A percentile compares a stretch with the other conserved stretches of the same genome.
Conservation (phyloP, 2,329 filamentous ascomycete species). For the Cladosporium sphaerospermum region DNA sequence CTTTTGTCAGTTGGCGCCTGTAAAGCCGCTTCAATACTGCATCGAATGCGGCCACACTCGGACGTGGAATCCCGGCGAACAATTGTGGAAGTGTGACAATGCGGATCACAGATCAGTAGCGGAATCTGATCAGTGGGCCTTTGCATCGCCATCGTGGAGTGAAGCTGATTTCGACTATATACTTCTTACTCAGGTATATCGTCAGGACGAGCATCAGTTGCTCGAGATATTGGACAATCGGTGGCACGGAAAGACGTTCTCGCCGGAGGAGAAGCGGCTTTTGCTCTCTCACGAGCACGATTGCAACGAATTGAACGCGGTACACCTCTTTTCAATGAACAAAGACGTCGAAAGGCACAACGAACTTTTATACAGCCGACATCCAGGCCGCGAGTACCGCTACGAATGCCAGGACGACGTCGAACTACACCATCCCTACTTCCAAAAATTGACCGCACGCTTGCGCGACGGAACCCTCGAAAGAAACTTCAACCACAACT, state of each 20-base stretch:
- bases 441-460: too few species aligned
- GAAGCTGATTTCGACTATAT: slow-evolving; percentile 49
- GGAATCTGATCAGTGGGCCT: slow-evolving; percentile 44
- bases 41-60: slow-evolving; percentile 16
- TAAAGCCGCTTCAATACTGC: slow-evolving; percentile 51
- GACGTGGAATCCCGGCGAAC: background rate
- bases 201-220: background rate
- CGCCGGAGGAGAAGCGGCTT: background rate
- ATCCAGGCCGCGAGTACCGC: background rate
- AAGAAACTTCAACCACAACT: slow-evolving; percentile 35
- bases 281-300: background rate
- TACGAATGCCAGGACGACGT: slow-evolving; percentile 17
- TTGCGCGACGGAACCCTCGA: background rate
- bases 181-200: slow-evolving; percentile 44
- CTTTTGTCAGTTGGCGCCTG: slow-evolving; percentile 55
- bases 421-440: background rate
- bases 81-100: background rate
- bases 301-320: background rate
- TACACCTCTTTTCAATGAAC: background rate
- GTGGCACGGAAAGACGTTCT: background rate
- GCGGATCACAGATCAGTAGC: background rate
- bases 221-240: background rate
- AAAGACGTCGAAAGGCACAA: background rate
- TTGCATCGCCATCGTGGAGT: slow-evolving; percentile 50
- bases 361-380: background rate